Evolutionary conservation across 2,329 filamentous ascomycete genomes (phyloP), one percentile per base, ranked within the genome.

Genomic region (Sporothrix luriei): DNA sequence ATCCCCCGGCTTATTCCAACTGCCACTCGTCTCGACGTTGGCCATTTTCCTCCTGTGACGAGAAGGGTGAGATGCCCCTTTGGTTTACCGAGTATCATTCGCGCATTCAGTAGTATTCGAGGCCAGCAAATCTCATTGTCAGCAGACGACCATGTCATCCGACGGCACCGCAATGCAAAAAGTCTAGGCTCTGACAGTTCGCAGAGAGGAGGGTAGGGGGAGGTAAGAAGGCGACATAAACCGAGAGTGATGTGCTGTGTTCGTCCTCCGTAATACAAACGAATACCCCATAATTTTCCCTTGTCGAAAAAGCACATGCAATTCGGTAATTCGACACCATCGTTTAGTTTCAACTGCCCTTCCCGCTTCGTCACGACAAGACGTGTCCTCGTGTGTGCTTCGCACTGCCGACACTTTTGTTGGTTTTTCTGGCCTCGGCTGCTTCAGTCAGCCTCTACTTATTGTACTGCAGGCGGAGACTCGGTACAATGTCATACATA

Each of bases 1-100:
- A n/a, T 10, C 38, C 38, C 38, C 38, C 43, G 11, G 33, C 51
- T 29, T n/a, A 14, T 1, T 33, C 57, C 57, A 46, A 46, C 57
- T 61, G 57, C 57, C 57, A 61, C 43, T 46, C 57, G 57, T 21
- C 43, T 61, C 38, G n/a, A 43, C 38, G 21, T 46, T 61, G 38
- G 57, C n/a, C 57, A 9, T 61, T 59, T 38, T 4, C 19, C 46
- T 13, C 9, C 57, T 24, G 38, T 11, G 38, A 24, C 57, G 46
- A 43, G 19, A 11, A 46, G 57, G 38, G 38, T 26, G 57, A 61
- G 57, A 46, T 46, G 33, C 10, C 3, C n/a, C 33, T 21, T 24
- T 21, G 33, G 7, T 61, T 19, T 29, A 24, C n/a, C 33, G 24
- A 26, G 21, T 19, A 14, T 26, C 51, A 13, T 26, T 21, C 10